These are phyloP conservation scores for Filosporella fistucella DNA, from an alignment of 495 filamentous ascomycete genomes.

Conservation along the genomic window DNA sequence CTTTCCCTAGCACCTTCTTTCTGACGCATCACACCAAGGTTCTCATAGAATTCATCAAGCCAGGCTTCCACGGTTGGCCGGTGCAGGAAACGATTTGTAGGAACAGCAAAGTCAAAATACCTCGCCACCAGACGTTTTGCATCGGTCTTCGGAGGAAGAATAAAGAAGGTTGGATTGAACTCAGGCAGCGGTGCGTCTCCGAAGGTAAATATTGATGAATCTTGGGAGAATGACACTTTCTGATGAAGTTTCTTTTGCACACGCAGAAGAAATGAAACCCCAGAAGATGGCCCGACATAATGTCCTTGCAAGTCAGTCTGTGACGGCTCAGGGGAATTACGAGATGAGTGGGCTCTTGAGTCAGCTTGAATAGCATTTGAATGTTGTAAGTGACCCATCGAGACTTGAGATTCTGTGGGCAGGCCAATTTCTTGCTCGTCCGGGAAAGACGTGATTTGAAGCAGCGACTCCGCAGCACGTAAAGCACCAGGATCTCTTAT, in stretches of 20 bases:
- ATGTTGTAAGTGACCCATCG: background rate
- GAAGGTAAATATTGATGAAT: slow-evolving; percentile 28
- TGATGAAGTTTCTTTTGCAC: slow-evolving; percentile 6
- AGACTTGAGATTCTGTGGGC: background rate
- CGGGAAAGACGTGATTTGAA: background rate
- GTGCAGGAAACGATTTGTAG: slow-evolving; percentile 34
- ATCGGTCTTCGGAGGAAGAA: slow-evolving; percentile 21
- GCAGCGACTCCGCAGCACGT: background rate
- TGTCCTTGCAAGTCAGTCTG: slow-evolving; percentile 36
- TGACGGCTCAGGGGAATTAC: slow-evolving; percentile 33
- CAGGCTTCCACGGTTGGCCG: slow-evolving; percentile 30
- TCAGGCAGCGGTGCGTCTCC: slow-evolving; percentile 26
- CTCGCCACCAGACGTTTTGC: slow-evolving; percentile 23
- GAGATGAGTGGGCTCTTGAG: slow-evolving; percentile 26
- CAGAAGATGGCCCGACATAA: slow-evolving; percentile 6
- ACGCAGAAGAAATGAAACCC: slow-evolving; percentile 3
- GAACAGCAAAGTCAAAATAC: slow-evolving; percentile 34
- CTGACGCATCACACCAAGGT: slow-evolving; percentile 17
- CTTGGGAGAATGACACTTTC: slow-evolving; percentile 24
- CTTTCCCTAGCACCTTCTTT: slow-evolving; percentile 16
- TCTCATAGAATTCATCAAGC: slow-evolving; percentile 30
- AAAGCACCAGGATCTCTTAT: background rate
- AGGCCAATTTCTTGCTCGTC: background rate
- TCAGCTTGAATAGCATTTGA: background rate
- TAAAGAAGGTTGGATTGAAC: slow-evolving; percentile 25